Conservation (phyloP, 2,329 filamentous ascomycete species). For the Penicillium italicum region DNA sequence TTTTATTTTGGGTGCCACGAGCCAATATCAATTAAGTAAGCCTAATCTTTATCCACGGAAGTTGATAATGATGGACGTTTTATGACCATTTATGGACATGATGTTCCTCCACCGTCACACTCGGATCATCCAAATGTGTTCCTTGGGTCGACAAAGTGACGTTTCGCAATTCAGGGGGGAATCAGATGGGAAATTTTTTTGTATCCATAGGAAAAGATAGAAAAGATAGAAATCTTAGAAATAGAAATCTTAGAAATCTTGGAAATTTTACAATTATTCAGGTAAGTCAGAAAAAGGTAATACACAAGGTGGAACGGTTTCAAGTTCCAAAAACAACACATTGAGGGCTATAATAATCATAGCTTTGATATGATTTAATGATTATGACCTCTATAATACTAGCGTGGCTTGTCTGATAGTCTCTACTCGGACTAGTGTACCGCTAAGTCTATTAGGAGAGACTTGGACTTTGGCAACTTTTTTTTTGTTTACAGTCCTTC, state of each 20-base stretch:
- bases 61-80: not conserved
- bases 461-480: not conserved
- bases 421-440: conserved; percentile 10
- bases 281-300: not conserved
- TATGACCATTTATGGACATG: not conserved
- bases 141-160: conserved; percentile 10
- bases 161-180: conserved; percentile 4
- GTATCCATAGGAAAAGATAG: no score
- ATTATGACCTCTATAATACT: conserved; percentile 1
- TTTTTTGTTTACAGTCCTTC: not conserved
- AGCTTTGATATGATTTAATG: not conserved
- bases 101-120: conserved; percentile 8
- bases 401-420: conserved; percentile 5
- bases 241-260: no score
- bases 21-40: not conserved
- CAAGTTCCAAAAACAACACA: not conserved
- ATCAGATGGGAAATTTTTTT: conserved; percentile 5
- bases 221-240: no score
- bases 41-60: not conserved
- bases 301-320: not conserved
- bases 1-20: not conserved
- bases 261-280: not conserved
- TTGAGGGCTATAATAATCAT: not conserved
- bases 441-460: conserved; percentile 9
- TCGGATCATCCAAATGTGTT: conserved; percentile 1